Percentiles rank a stretch among this genome's conserved stretches.
phyloP scores from a whole-genome alignment of 805 yeast species.

The Tanozyma kutaoensis region DNA sequence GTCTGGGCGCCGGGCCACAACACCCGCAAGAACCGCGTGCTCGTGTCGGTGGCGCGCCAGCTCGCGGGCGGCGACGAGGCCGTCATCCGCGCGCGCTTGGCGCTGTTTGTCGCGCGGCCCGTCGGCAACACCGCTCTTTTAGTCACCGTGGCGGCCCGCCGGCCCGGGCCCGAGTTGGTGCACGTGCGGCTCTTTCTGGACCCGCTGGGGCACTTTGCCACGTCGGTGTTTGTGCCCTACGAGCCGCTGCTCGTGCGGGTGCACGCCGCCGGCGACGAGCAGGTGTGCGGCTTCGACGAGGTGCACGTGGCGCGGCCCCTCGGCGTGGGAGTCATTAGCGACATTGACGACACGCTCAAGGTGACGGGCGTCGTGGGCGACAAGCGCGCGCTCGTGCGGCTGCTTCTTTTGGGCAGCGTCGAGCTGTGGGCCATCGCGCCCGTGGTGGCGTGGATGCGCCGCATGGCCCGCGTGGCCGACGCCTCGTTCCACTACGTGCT shows the following conservation, averaged over 20 bases:
- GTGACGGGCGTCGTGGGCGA: slow-evolving; percentile 85
- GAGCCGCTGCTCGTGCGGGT: slow-evolving; percentile 49
- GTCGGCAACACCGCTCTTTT: slow-evolving; percentile 43
- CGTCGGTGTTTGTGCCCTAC: slow-evolving; percentile 40
- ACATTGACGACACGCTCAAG: slow-evolving; percentile 90
- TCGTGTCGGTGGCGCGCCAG: slow-evolving; percentile 58
- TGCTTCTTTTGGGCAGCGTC: slow-evolving; percentile 57
- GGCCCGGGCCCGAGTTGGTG: slow-evolving; percentile 11
- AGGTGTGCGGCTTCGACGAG: slow-evolving; percentile 32
- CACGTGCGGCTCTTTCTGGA: slow-evolving; percentile 36
- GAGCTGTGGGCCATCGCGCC: slow-evolving; percentile 62
- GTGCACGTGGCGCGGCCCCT: slow-evolving; percentile 23
- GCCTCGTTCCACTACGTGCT: slow-evolving; percentile 85
- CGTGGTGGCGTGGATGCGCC: slow-evolving; percentile 58
- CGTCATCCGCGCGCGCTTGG: slow-evolving; percentile 47
- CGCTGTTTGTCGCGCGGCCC: slow-evolving; percentile 57
- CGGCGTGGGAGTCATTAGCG: slow-evolving; percentile 73
- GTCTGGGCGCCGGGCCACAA: slow-evolving; percentile 56
- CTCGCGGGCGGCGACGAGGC: slow-evolving; percentile 35
- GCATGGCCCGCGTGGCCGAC: slow-evolving; percentile 28
- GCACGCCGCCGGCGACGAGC: slow-evolving; percentile 31
- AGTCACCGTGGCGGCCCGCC: slow-evolving; percentile 40
- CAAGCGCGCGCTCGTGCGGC: slow-evolving; percentile 68
- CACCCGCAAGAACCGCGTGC: slow-evolving; percentile 56
- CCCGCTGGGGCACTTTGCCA: slow-evolving; percentile 50